Conservation (phyloP, 805 yeast species). For the Starmerella kuoi region DNA sequence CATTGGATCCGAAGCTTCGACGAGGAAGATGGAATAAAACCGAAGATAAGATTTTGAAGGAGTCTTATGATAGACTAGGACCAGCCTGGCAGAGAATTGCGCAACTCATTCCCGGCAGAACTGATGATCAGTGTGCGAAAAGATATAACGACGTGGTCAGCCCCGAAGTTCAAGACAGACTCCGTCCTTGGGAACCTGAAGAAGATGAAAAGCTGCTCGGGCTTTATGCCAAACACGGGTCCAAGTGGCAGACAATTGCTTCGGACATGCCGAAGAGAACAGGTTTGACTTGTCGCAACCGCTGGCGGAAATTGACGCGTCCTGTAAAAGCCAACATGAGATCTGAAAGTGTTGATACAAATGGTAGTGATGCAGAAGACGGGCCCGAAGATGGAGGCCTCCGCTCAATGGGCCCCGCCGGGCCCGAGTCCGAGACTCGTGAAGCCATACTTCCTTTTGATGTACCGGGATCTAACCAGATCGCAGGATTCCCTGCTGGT, state of each 20-base stretch:
- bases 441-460: conserved; percentile 4
- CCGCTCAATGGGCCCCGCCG: background rate
- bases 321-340: conserved; percentile 24
- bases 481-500: conserved; percentile 19
- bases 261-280: conserved; percentile 65
- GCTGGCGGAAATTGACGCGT: conserved; percentile 77
- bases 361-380: background rate
- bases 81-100: conserved; percentile 81
- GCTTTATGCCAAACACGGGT: conserved; percentile 59
- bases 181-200: conserved; percentile 64
- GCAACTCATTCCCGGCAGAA: conserved; percentile 62
- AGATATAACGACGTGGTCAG: conserved; percentile 79
- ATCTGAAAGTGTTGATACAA: background rate
- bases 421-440: background rate
- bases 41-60: conserved; percentile 57
- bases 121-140: conserved; percentile 91
- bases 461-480: conserved; percentile 16
- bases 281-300: conserved; percentile 75
- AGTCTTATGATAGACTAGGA: conserved; percentile 58
- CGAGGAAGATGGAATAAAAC: conserved; percentile 80
- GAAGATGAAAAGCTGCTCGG: conserved; percentile 65
- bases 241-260: conserved; percentile 80
- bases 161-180: conserved; percentile 63
- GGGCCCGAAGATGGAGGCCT: background rate
- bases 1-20: conserved; percentile 67